A percentile compares a stretch with the other conserved stretches of the same genome.
Evolutionary conservation across 164 flowering plant genomes (phyloP).

Genomic region (Kingdonia uniflora): DNA sequence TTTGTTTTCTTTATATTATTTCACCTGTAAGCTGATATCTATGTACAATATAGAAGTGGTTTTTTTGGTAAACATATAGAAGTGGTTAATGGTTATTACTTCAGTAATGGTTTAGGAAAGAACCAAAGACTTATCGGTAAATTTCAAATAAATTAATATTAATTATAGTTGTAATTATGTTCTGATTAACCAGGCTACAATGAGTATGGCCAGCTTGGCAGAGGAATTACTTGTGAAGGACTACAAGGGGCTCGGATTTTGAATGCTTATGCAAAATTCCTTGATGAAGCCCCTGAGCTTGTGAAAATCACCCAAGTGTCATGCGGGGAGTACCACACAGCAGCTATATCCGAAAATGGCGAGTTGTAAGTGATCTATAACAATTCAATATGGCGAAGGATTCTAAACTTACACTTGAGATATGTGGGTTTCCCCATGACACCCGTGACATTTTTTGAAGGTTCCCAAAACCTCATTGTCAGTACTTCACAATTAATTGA

Average conservation of each 20-base stretch:
- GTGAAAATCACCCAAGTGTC: slow-evolving; percentile 89
- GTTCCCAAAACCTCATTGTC: too few species aligned
- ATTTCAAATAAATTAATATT: slow-evolving; percentile 16
- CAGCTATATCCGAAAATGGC: slow-evolving; percentile 87
- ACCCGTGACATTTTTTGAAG: slow-evolving; percentile 12
- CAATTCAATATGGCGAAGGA: slow-evolving; percentile 28
- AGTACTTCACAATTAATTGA: too few species aligned
- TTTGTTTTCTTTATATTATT: too few species aligned
- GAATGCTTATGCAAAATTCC: slow-evolving; percentile 66
- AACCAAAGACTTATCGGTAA: too few species aligned
- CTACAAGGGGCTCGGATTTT: slow-evolving; percentile 80
- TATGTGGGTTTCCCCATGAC: slow-evolving; percentile 42
- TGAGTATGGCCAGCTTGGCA: slow-evolving; percentile 98
- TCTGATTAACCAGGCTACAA: slow-evolving; percentile 85
- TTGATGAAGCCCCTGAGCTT: slow-evolving; percentile 93
- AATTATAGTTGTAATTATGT: slow-evolving; percentile 22
- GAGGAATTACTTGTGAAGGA: slow-evolving; percentile 97
- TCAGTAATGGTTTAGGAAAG: too few species aligned
- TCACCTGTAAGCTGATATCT: too few species aligned
- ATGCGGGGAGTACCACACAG: slow-evolving; percentile 98
- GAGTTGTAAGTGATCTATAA: slow-evolving; percentile 86
- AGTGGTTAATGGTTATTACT: too few species aligned
- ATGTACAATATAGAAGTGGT: too few species aligned
- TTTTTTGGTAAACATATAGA: too few species aligned
- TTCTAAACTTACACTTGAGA: slow-evolving; percentile 21